Evolutionary conservation across 2,329 filamentous ascomycete genomes (phyloP).

Genomic region (Cytospora schulzeri): DNA sequence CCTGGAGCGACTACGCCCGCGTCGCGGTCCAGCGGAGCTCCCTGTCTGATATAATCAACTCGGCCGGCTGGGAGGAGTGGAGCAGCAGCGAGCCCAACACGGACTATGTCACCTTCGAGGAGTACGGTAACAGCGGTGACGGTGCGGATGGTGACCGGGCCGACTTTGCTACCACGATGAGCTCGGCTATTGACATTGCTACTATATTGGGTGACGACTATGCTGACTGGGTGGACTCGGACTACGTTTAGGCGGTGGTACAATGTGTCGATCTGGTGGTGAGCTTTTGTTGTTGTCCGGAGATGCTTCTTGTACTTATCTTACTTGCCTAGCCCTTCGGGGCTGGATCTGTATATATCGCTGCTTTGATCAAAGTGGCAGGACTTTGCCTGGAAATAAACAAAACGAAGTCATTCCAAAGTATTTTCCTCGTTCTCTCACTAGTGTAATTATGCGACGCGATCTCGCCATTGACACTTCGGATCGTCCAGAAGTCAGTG

Average conservation of each 20-base stretch:
- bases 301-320: constrained; percentile 10
- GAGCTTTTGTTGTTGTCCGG: neutral
- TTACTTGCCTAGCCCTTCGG: neutral
- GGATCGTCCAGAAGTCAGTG: neutral
- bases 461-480: neutral
- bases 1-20: constrained; percentile 52
- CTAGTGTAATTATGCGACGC: neutral
- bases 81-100: constrained; percentile 40
- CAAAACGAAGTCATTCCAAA: neutral
- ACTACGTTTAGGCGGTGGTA: constrained; percentile 17
- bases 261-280: neutral
- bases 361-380: neutral
- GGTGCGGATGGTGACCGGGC: constrained; percentile 53
- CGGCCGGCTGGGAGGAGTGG: constrained; percentile 56
- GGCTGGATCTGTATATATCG: constrained; percentile 5
- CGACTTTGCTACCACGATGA: constrained; percentile 46
- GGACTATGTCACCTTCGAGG: constrained; percentile 56
- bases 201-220: constrained; percentile 26
- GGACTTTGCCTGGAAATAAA: neutral
- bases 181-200: constrained; percentile 38
- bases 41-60: constrained; percentile 52
- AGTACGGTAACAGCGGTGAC: constrained; percentile 54
- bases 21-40: constrained; percentile 52
- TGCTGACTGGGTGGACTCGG: constrained; percentile 25
- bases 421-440: neutral